A percentile compares a stretch with the other conserved stretches of the same genome.
Evolutionary conservation across 139 green algal genomes (phyloP).

Genomic region (Chlorella sp.): DNA sequence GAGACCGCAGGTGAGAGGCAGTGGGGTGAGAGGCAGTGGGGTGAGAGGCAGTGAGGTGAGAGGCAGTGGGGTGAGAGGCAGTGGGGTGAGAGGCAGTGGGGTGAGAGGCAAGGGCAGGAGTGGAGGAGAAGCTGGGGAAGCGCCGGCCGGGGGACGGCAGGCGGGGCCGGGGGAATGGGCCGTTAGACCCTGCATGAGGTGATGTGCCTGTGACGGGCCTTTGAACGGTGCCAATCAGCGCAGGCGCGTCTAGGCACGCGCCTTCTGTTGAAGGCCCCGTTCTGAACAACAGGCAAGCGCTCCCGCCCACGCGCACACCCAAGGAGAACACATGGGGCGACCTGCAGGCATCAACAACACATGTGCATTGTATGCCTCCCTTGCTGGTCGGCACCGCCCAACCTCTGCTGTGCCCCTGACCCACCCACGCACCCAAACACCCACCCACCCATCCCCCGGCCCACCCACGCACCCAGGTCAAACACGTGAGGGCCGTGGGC

Average conservation of each 20-base stretch:
- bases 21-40: neutral
- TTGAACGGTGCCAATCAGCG: too few relatives aligned
- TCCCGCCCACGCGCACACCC: too few relatives aligned
- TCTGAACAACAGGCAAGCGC: neutral
- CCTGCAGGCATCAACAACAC: too few relatives aligned
- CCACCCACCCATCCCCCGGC: neutral
- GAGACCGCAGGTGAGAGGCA: neutral
- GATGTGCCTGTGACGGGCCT: too few relatives aligned
- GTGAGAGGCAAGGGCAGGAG: too few relatives aligned
- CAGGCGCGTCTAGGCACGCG: too few relatives aligned
- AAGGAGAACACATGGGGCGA: too few relatives aligned
- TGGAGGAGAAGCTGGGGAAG: neutral
- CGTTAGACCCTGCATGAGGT: too few relatives aligned
- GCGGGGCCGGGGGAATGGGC: too few relatives aligned
- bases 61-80: neutral
- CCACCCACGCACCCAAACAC: neutral
- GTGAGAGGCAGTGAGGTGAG: neutral
- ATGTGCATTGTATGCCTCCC: too few relatives aligned
- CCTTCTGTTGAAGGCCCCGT: too few relatives aligned
- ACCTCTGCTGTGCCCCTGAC: neutral
- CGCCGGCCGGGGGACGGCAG: too few relatives aligned
- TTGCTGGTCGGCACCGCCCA: neutral
- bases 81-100: neutral
- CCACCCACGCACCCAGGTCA: neutral
- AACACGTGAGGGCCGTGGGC: neutral